These are phyloP conservation scores for Exserohilum turcica DNA, from an alignment of 2,329 filamentous ascomycete species.

Conservation along the genomic window DNA sequence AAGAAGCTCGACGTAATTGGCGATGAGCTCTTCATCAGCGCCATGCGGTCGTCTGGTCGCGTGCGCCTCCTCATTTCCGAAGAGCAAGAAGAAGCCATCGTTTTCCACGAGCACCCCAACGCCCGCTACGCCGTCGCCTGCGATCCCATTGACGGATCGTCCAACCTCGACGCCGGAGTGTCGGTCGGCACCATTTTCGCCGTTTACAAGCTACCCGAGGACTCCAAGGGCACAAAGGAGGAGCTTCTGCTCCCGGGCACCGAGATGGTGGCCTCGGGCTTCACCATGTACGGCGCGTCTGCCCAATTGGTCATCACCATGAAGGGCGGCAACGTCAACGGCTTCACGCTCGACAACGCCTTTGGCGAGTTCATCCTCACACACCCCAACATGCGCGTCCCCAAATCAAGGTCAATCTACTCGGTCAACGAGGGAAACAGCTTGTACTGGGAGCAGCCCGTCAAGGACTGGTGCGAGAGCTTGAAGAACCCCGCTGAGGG, in stretches of 20 bases:
- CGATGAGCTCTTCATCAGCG: slow-evolving; percentile 95
- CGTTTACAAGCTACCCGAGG: slow-evolving; percentile 85
- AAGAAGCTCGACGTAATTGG: slow-evolving; percentile 99
- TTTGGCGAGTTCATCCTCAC: slow-evolving; percentile 99
- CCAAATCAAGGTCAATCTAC: slow-evolving; percentile 83
- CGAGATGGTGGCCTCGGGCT: slow-evolving; percentile 91
- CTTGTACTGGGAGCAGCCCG: slow-evolving; percentile 89
- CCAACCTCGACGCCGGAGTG: slow-evolving; percentile 96
- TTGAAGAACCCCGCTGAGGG: slow-evolving; percentile 78
- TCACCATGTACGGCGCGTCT: slow-evolving; percentile 99
- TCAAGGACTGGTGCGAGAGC: slow-evolving; percentile 85
- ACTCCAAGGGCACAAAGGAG: slow-evolving; percentile 73
- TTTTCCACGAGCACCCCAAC: slow-evolving; percentile 74
- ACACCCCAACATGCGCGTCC: slow-evolving; percentile 91
- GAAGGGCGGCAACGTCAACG: slow-evolving; percentile 89
- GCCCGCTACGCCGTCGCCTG: slow-evolving; percentile 93
- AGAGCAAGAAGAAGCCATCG: slow-evolving; percentile 91
- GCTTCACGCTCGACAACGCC: slow-evolving; percentile 95
- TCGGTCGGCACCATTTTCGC: slow-evolving; percentile 98
- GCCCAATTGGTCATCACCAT: slow-evolving; percentile 97
- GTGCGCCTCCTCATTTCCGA: slow-evolving; percentile 94
- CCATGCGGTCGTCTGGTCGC: slow-evolving; percentile 91
- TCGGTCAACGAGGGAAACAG: slow-evolving; percentile 99
- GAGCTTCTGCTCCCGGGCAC: slow-evolving; percentile 89
- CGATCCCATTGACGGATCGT: slow-evolving; percentile 97